Conservation (phyloP, 805 yeast species). For the Metschnikowia koreensis region DNA sequence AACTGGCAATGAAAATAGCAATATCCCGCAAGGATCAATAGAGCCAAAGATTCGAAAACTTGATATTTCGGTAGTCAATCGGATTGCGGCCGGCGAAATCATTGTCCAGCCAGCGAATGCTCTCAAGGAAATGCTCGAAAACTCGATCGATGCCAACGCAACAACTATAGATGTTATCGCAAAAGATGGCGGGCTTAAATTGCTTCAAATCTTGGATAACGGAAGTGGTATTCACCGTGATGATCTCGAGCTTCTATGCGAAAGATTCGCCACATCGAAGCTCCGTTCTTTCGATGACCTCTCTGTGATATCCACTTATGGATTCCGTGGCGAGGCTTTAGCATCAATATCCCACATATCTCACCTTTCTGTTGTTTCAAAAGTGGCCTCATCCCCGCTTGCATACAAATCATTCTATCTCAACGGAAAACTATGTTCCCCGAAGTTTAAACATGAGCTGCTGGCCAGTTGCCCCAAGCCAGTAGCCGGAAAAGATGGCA, state of each 20-base stretch:
- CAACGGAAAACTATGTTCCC: constrained; percentile 59
- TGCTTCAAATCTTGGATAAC: constrained; percentile 84
- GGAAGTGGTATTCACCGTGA: constrained; percentile 76
- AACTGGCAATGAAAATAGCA: background rate
- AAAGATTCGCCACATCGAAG: constrained; percentile 91
- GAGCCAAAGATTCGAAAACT: constrained; percentile 33
- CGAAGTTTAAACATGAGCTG: constrained; percentile 34
- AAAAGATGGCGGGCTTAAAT: constrained; percentile 90
- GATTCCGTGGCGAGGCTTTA: constrained; percentile 95
- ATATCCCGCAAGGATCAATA: background rate
- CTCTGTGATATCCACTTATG: constrained; percentile 69
- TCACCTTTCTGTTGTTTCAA: constrained; percentile 76
- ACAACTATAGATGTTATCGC: constrained; percentile 71
- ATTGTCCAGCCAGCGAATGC: constrained; percentile 94
- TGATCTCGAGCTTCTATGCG: constrained; percentile 80
- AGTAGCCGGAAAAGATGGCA: constrained; percentile 84
- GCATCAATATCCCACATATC: constrained; percentile 93
- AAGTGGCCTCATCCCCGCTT: constrained; percentile 54
- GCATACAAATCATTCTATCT: constrained; percentile 72
- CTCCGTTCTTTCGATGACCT: constrained; percentile 73
- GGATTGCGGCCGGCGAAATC: constrained; percentile 97
- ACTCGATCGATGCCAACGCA: constrained; percentile 83
- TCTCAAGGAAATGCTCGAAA: constrained; percentile 86
- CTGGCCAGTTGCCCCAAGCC: constrained; percentile 55
- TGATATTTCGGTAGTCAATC: constrained; percentile 72